Evolutionary conservation across 1,284 basidiomycete genomes (phyloP).

Genomic region (Ceratobasidium sp.): DNA sequence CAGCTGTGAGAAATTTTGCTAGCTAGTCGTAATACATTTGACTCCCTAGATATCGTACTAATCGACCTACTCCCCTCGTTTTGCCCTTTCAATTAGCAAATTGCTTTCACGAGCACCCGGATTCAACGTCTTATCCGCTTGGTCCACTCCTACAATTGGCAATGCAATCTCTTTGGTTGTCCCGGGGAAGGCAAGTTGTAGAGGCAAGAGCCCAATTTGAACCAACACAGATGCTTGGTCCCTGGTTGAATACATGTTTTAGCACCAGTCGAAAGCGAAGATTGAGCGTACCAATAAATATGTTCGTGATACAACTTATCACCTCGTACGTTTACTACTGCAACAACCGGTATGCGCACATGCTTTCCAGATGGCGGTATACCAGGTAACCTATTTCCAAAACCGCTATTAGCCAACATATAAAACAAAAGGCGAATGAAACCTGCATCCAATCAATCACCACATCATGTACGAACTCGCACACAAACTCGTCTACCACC

Average conservation of each 20-base stretch:
- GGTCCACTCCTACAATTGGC: constrained; percentile 15
- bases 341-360: constrained; percentile 63
- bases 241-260: not conserved
- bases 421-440: constrained; percentile 4
- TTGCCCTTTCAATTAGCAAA: constrained; percentile 4
- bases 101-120: constrained; percentile 20
- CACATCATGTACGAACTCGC: constrained; percentile 39
- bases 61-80: not conserved
- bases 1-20: too few species aligned
- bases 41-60: not conserved
- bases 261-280: too few species aligned
- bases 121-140: constrained; percentile 33
- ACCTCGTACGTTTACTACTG: constrained; percentile 66
- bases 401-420: not conserved
- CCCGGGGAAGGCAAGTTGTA: constrained; percentile 22
- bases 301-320: constrained; percentile 58
- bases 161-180: constrained; percentile 15
- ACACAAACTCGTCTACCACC: constrained; percentile 58
- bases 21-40: too few species aligned
- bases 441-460: constrained; percentile 51
- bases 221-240: constrained; percentile 35
- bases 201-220: constrained; percentile 30
- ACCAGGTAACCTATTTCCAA: constrained; percentile 55
- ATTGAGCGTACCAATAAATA: constrained; percentile 50
- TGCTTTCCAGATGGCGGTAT: constrained; percentile 63